A percentile compares a stretch with the other conserved stretches of the same genome.
Evolutionary conservation across 108 stramenopile species (phyloP).

Genomic region (Asterionellopsis glacialis): DNA sequence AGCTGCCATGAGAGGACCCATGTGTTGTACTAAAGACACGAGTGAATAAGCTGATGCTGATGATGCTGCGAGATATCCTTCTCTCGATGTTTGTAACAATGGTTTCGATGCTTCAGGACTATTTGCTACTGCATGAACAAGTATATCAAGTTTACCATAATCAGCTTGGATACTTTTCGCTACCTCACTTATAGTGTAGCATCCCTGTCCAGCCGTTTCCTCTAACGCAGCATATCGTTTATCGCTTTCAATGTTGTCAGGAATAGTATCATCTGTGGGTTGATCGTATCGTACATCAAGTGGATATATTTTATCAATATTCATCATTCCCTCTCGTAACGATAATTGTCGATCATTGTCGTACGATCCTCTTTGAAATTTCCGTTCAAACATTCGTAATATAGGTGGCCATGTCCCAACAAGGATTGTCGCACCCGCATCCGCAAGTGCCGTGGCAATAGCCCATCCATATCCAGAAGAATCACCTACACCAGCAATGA

Average conservation of each 20-base stretch:
- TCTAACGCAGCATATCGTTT: conserved; percentile 93
- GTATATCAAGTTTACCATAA: conserved; percentile 95
- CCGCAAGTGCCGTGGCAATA: conserved; percentile 91
- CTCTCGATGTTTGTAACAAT: conserved; percentile 91
- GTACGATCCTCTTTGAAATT: conserved; percentile 82
- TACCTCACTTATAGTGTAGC: conserved; percentile 87
- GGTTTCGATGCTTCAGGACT: conserved; percentile 98
- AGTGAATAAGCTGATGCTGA: conserved; percentile 96
- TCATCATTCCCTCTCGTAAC: conserved; percentile 82
- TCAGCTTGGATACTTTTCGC: conserved; percentile 91
- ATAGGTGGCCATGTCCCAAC: conserved; percentile 99
- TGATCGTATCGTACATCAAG: conserved; percentile 95
- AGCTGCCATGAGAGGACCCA: conserved; percentile 91
- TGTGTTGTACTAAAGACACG: conserved; percentile 91
- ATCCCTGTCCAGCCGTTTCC: conserved; percentile 19
- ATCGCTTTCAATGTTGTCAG: conserved; percentile 90
- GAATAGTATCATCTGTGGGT: conserved; percentile 93
- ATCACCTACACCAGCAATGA: conserved; percentile 96
- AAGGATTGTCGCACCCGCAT: conserved; percentile 93
- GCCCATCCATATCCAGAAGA: conserved; percentile 99
- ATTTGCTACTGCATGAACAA: conserved; percentile 97
- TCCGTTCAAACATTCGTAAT: conserved; percentile 90
- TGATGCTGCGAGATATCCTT: conserved; percentile 95
- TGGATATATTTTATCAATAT: conserved; percentile 94
- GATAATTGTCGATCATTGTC: conserved; percentile 79